phyloP scores from a whole-genome alignment of 768 basidiomycete genomes.

The Naganishia vishniacii region DNA sequence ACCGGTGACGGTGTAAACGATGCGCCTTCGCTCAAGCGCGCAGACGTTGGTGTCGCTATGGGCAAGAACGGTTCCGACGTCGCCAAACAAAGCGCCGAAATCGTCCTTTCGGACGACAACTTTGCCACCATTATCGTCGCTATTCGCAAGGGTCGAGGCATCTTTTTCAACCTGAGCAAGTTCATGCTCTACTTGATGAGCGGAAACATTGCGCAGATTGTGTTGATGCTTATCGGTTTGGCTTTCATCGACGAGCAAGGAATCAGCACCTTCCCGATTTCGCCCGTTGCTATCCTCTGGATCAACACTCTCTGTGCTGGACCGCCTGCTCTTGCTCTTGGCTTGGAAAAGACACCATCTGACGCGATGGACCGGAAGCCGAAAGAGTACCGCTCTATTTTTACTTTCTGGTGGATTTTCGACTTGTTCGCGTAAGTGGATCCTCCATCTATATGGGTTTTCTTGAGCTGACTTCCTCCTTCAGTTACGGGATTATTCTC shows the following conservation, averaged over 20 bases:
- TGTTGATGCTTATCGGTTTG: conserved; percentile 57
- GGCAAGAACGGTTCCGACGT: conserved; percentile 58
- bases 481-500: conserved; percentile 50
- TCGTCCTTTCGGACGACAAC: conserved; percentile 62
- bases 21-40: conserved; percentile 57
- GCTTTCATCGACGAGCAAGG: conserved; percentile 56
- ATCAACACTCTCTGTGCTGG: conserved; percentile 56
- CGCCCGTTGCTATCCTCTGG: conserved; percentile 53
- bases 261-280: conserved; percentile 57
- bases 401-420: conserved; percentile 46
- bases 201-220: conserved; percentile 57
- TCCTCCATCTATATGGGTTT: too few species aligned
- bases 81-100: conserved; percentile 60
- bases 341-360: conserved; percentile 53
- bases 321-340: conserved; percentile 59
- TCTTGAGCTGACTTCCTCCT: too few species aligned
- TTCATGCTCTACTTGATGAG: conserved; percentile 58
- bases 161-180: conserved; percentile 58
- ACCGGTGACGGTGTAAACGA: conserved; percentile 61
- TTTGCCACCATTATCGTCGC: conserved; percentile 63
- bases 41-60: conserved; percentile 62
- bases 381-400: conserved; percentile 45
- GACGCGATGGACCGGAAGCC: conserved; percentile 57
- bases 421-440: conserved; percentile 49
- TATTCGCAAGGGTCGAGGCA: conserved; percentile 62